Evolutionary conservation across 2,329 filamentous ascomycete genomes (phyloP).

Genomic region (Graphiopsis chlorocephala): DNA sequence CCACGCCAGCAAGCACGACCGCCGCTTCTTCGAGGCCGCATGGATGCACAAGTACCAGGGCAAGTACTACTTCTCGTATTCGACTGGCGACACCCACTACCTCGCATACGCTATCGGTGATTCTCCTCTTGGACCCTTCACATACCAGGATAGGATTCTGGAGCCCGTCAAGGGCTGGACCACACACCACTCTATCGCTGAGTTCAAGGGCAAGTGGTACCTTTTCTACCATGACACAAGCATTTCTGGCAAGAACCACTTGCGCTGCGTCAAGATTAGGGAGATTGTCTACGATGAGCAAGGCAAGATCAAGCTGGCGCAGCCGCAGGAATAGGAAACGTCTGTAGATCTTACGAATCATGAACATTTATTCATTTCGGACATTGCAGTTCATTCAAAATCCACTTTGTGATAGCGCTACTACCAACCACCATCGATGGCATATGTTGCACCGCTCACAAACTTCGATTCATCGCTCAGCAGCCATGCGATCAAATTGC

Average conservation of each 20-base stretch:
- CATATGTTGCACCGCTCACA: constrained; percentile 48
- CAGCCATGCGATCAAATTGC: constrained; percentile 45
- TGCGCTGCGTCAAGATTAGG: constrained; percentile 70
- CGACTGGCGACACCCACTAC: constrained; percentile 74
- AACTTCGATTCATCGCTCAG: constrained; percentile 48
- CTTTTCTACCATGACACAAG: constrained; percentile 75
- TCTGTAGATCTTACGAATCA: not conserved
- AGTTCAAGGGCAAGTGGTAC: constrained; percentile 70
- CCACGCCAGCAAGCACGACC: constrained; percentile 65
- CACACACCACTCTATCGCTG: constrained; percentile 75
- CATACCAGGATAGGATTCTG: constrained; percentile 66
- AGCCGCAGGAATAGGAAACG: constrained; percentile 20
- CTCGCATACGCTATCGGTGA: constrained; percentile 66
- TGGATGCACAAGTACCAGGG: constrained; percentile 73
- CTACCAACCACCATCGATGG: constrained; percentile 45
- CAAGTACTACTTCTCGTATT: constrained; percentile 40
- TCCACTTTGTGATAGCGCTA: constrained; percentile 18
- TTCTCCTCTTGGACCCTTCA: constrained; percentile 68
- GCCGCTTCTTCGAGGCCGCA: constrained; percentile 76
- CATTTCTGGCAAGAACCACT: constrained; percentile 65
- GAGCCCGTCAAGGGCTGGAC: constrained; percentile 80
- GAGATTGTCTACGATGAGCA: constrained; percentile 70
- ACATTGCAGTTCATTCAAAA: not conserved
- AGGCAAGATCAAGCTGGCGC: constrained; percentile 55
- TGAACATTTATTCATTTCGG: not conserved